phyloP scores from a whole-genome alignment of 805 yeast genomes.

The Teunomyces aglyptinius region DNA sequence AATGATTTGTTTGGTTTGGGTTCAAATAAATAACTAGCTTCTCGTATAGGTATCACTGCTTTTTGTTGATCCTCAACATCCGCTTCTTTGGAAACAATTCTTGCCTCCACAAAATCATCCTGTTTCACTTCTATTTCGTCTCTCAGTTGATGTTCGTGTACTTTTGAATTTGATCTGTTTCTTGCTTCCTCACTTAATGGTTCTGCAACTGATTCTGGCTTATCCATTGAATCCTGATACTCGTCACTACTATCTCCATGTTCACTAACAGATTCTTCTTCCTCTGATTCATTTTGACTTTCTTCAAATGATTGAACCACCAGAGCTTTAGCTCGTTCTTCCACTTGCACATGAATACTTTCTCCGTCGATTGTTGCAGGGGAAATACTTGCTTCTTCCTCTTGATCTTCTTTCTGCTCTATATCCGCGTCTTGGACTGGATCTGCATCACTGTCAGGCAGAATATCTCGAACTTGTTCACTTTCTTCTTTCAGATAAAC shows the following conservation, averaged over 20 bases:
- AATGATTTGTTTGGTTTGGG: neutral
- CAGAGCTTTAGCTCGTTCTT: neutral
- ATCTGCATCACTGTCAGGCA: too few relatives aligned
- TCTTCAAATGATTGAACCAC: neutral
- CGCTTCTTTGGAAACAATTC: neutral
- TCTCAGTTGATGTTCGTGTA: neutral
- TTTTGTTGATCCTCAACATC: neutral
- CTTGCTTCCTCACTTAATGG: conserved; percentile 1
- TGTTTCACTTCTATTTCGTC: conserved; percentile 1
- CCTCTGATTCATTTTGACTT: neutral
- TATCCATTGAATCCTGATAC: neutral
- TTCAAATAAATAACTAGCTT: neutral
- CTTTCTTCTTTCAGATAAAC: neutral
- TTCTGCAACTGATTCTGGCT: neutral
- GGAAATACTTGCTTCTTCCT: too few relatives aligned
- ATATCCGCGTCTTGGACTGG: too few relatives aligned
- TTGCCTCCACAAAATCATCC: neutral
- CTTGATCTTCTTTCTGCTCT: neutral
- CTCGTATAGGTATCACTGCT: neutral
- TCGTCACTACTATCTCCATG: neutral
- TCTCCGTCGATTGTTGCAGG: too few relatives aligned
- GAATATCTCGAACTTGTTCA: neutral
- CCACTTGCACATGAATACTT: neutral
- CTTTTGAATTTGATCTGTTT: neutral
- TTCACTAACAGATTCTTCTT: neutral